Evolutionary conservation across 2,329 filamentous ascomycete genomes (phyloP).

Genomic region (Claviceps capensis): DNA sequence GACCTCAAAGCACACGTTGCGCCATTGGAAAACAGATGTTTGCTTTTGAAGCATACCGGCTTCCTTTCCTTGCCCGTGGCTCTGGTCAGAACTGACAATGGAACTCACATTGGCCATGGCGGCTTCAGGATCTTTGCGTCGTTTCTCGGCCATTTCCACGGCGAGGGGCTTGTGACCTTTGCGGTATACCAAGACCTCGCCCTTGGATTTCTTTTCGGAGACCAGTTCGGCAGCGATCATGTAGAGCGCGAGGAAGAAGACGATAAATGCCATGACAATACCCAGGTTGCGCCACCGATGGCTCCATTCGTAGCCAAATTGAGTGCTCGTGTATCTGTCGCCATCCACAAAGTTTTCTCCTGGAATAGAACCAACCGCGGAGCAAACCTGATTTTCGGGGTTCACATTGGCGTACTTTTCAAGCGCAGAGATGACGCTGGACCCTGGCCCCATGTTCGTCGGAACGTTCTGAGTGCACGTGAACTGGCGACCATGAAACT

Average conservation of each 20-base stretch:
- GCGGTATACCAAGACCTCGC: slow-evolving; percentile 63
- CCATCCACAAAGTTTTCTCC: slow-evolving; percentile 41
- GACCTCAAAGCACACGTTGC: slow-evolving; percentile 62
- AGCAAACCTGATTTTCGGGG: slow-evolving; percentile 38
- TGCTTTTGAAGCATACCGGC: slow-evolving; percentile 35
- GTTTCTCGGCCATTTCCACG: slow-evolving; percentile 43
- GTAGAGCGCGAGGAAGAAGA: slow-evolving; percentile 49
- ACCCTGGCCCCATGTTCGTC: slow-evolving; percentile 5
- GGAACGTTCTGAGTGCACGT: slow-evolving; percentile 34
- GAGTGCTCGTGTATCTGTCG: slow-evolving; percentile 38
- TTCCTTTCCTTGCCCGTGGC: slow-evolving; percentile 23
- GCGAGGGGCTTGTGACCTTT: slow-evolving; percentile 50
- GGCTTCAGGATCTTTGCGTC: slow-evolving; percentile 46
- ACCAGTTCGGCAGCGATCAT: slow-evolving; percentile 53
- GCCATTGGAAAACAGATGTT: slow-evolving; percentile 76
- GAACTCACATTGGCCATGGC: slow-evolving; percentile 36
- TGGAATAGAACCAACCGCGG: slow-evolving; percentile 40
- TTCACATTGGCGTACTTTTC: slow-evolving; percentile 14
- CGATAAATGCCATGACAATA: slow-evolving; percentile 50
- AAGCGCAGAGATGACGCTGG: slow-evolving; percentile 5
- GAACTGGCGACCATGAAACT: slow-evolving; percentile 57
- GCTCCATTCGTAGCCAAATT: slow-evolving; percentile 41
- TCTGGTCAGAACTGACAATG: slow-evolving; percentile 30
- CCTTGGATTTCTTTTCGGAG: slow-evolving; percentile 56
- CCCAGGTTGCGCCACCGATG: slow-evolving; percentile 62